A percentile compares a stretch with the other conserved stretches of the same genome.
Evolutionary conservation across 495 filamentous ascomycete species (phyloP).

Genomic region (Penicillium steckii): DNA sequence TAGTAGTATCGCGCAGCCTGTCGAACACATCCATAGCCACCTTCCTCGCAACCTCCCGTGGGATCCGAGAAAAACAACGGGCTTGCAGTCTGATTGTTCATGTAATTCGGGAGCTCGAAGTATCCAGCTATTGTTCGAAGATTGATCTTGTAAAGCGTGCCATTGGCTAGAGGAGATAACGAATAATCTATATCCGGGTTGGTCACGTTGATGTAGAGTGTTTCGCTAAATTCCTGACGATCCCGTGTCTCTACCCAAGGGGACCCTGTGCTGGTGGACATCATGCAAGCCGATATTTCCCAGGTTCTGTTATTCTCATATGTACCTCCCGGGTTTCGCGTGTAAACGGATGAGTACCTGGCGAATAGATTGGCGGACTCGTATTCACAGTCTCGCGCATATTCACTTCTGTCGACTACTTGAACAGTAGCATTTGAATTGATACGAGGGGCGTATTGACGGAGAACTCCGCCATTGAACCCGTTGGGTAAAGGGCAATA

Average conservation of each 20-base stretch:
- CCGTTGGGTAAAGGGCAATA: conserved; percentile 9
- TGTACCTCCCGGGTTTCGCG: neutral
- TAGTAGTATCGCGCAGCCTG: neutral
- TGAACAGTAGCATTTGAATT: conserved; percentile 15
- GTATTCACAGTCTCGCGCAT: neutral
- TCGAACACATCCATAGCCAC: neutral
- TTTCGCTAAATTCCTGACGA: conserved; percentile 19
- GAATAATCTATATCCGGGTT: neutral
- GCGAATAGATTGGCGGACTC: neutral
- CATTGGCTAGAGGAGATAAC: no score
- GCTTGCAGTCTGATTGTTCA: conserved; percentile 21
- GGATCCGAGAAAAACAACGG: conserved; percentile 18
- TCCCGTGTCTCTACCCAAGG: conserved; percentile 14
- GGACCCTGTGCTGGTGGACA: neutral
- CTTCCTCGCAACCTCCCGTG: neutral
- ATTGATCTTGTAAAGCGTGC: conserved; percentile 11
- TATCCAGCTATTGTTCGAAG: conserved; percentile 29
- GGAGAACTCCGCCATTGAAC: conserved; percentile 19
- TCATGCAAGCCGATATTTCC: neutral
- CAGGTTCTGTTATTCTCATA: neutral
- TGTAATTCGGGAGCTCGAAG: conserved; percentile 34
- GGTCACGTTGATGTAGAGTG: conserved; percentile 14
- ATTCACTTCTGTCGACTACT: neutral
- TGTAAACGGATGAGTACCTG: neutral
- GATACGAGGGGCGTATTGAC: conserved; percentile 25